Conservation (phyloP, 208 protist genomes). For the Acanthamoeba sp. region DNA sequence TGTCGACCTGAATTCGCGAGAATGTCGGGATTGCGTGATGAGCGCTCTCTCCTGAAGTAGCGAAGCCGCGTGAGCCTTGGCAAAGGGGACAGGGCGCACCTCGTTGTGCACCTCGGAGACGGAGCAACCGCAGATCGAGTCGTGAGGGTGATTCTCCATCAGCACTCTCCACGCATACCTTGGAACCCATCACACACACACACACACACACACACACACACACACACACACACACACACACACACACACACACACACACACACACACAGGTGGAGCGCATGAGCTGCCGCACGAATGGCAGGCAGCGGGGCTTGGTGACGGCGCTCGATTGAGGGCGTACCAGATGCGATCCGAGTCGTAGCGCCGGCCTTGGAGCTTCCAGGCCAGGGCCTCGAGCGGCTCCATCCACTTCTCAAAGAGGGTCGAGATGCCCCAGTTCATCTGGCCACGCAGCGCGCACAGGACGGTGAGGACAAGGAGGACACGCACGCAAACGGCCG, state of each 20-base stretch:
- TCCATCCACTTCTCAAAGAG: conserved; percentile 70
- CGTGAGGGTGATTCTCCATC: conserved; percentile 57
- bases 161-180: conserved; percentile 59
- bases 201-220: not conserved
- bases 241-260: not conserved
- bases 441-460: not conserved
- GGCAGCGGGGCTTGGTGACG: too few relatives aligned
- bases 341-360: conserved; percentile 26
- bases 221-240: not conserved
- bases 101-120: conserved; percentile 41
- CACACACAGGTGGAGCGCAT: not conserved
- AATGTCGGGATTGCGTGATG: too few relatives aligned
- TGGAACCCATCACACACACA: not conserved
- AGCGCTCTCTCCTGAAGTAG: too few relatives aligned
- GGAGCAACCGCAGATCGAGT: conserved; percentile 24
- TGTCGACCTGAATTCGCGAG: conserved; percentile 27
- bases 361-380: not conserved
- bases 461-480: not conserved
- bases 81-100: not conserved
- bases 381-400: conserved; percentile 47
- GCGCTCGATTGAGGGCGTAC: not conserved
- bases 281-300: too few relatives aligned
- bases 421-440: conserved; percentile 45
- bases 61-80: not conserved
- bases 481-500: not conserved